Evolutionary conservation across 345 rosid genomes (phyloP).

Genomic region (Eucalyptus cloeziana): DNA sequence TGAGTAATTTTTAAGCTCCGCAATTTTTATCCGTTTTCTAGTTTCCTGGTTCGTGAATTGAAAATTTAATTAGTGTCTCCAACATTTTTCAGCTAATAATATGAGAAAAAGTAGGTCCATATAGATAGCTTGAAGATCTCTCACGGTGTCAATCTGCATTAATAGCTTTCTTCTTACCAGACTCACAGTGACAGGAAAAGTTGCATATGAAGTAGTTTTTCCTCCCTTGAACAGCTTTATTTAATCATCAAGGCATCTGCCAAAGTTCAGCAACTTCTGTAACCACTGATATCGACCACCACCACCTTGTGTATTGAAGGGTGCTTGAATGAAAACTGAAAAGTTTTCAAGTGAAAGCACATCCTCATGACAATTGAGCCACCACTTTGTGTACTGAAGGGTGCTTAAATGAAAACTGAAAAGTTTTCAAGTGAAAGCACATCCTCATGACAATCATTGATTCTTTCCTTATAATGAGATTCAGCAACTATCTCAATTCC

Average conservation of each 20-base stretch:
- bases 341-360: not conserved
- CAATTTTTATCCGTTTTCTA: not conserved
- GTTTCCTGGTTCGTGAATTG: not conserved
- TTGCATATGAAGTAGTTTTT: not conserved
- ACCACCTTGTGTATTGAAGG: not conserved
- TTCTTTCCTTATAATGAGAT: not conserved
- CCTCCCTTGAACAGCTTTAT: not conserved
- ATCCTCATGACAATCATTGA: not conserved
- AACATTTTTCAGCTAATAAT: not conserved
- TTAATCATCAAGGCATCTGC: not conserved
- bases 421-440: not conserved
- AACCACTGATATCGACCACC: not conserved
- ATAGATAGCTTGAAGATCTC: not conserved
- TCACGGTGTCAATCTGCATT: not conserved
- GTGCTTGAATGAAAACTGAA: not conserved
- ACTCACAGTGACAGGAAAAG: not conserved
- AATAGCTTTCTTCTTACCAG: not conserved
- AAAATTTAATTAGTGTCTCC: not conserved
- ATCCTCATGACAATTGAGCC: not conserved
- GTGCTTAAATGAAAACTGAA: not conserved
- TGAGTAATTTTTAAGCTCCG: not conserved
- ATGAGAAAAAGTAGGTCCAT: not conserved
- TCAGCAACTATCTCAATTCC: not conserved
- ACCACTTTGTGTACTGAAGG: not conserved
- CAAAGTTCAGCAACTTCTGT: not conserved